A percentile compares a stretch with the other conserved stretches of the same genome.
Conservation (phyloP, 176 grass and related monocot species). For the Tuctoria greenei region DNA sequence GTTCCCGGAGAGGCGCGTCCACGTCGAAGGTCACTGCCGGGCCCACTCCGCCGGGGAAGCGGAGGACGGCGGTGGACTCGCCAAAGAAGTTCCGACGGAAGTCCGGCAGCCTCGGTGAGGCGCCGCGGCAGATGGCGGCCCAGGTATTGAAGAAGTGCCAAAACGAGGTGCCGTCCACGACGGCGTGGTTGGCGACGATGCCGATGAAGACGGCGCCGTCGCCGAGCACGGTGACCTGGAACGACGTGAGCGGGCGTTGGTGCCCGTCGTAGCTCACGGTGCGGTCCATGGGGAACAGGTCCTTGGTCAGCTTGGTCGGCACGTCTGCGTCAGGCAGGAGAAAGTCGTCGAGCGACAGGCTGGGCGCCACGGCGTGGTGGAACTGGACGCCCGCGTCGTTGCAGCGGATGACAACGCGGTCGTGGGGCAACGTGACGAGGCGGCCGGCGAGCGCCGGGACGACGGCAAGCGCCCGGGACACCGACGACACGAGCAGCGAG, state of each 20-base stretch:
- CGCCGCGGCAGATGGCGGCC: slow-evolving; percentile 75
- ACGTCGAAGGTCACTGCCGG: slow-evolving; percentile 77
- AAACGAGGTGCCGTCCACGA: slow-evolving; percentile 92
- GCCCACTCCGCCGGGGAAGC: slow-evolving; percentile 59
- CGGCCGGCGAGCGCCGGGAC: slow-evolving; percentile 72
- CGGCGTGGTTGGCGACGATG: slow-evolving; percentile 72
- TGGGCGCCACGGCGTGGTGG: slow-evolving; percentile 50
- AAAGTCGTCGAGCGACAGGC: slow-evolving; percentile 54
- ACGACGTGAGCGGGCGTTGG: slow-evolving; percentile 67
- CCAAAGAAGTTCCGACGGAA: slow-evolving; percentile 82
- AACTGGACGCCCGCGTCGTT: slow-evolving; percentile 81
- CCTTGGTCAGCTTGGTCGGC: slow-evolving; percentile 54
- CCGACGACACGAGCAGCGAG: slow-evolving; percentile 59
- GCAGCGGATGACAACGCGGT: slow-evolving; percentile 65
- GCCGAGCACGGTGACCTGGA: slow-evolving; percentile 83
- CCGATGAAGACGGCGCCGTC: slow-evolving; percentile 86
- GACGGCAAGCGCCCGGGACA: slow-evolving; percentile 57
- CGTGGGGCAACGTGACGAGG: slow-evolving; percentile 67
- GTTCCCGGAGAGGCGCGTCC: slow-evolving; percentile 68
- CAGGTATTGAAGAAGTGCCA: slow-evolving; percentile 93
- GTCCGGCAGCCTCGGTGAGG: slow-evolving; percentile 51
- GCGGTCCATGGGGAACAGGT: slow-evolving; percentile 82
- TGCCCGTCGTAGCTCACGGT: slow-evolving; percentile 82
- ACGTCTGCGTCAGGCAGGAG: slow-evolving; percentile 63
- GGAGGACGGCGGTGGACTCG: slow-evolving; percentile 70